Percentiles rank a stretch among this genome's conserved stretches.
These are phyloP conservation scores for Juglanconis oblonga DNA, from an alignment of 2,329 filamentous ascomycete genomes.

Conservation along the genomic window DNA sequence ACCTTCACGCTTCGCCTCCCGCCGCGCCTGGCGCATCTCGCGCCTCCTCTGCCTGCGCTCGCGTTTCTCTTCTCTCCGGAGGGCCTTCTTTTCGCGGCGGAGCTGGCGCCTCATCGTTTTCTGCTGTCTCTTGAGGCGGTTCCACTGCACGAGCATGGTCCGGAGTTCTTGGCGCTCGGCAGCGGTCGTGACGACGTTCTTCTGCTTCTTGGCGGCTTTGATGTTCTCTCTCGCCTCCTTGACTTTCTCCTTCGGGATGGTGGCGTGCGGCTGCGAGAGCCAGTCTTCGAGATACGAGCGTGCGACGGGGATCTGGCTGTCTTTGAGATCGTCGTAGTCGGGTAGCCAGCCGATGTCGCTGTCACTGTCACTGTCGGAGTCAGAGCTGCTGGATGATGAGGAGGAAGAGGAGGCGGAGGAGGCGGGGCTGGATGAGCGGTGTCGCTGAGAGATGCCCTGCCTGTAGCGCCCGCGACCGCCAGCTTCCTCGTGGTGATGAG, in stretches of 20 bases:
- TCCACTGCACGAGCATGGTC: constrained; percentile 42
- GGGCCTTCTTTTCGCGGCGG: constrained; percentile 29
- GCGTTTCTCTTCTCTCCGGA: constrained; percentile 26
- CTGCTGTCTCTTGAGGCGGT: constrained; percentile 36
- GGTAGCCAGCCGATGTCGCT: constrained; percentile 52
- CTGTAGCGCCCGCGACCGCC: constrained; percentile 18
- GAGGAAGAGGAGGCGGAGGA: constrained; percentile 32
- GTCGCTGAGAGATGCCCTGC: constrained; percentile 14
- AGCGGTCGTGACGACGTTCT: constrained; percentile 15
- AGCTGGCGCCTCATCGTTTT: constrained; percentile 29
- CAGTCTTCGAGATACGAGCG: constrained; percentile 44
- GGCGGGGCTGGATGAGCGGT: constrained; percentile 25
- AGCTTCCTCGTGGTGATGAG: constrained; percentile 4
- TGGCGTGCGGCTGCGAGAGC: constrained; percentile 47
- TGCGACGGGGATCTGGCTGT: constrained; percentile 46
- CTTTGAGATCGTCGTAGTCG: constrained; percentile 47
- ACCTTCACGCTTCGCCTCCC: constrained; percentile 27
- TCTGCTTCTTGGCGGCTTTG: constrained; percentile 31
- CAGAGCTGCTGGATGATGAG: constrained; percentile 32
- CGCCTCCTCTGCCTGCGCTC: constrained; percentile 29
- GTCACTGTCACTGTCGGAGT: constrained; percentile 32
- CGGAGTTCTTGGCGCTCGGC: constrained; percentile 44
- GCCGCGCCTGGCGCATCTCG: constrained; percentile 29
- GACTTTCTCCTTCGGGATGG: constrained; percentile 45
- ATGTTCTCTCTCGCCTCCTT: constrained; percentile 41